phyloP scores from a whole-genome alignment of 192 early-diverging fungal genomes.

The Backusella tuberculispora region DNA sequence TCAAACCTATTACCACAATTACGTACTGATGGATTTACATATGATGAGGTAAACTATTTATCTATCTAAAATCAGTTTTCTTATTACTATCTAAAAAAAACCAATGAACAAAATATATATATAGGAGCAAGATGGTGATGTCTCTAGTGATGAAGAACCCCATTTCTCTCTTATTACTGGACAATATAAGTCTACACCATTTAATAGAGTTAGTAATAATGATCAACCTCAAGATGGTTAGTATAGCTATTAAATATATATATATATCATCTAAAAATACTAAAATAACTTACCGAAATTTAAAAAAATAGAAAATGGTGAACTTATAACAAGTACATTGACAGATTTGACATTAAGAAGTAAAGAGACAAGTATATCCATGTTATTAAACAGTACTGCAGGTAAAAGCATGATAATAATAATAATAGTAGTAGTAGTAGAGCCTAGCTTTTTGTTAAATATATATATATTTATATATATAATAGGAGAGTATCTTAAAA shows the following conservation, averaged over 20 bases:
- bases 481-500: conserved; percentile 66
- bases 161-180: conserved; percentile 94
- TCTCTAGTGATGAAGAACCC: conserved; percentile 69
- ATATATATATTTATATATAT: neutral
- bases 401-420: too few relatives aligned
- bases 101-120: neutral
- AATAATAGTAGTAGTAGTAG: too few relatives aligned
- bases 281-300: neutral
- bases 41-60: conserved; percentile 42
- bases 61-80: neutral
- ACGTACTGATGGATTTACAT: conserved; percentile 37
- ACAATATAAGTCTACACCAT: conserved; percentile 61
- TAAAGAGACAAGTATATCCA: conserved; percentile 28
- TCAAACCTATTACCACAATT: conserved; percentile 56
- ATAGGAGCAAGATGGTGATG: conserved; percentile 44
- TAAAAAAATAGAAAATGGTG: neutral
- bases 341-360: conserved; percentile 36
- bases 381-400: conserved; percentile 37
- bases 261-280: neutral
- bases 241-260: neutral
- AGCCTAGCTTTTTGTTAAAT: too few relatives aligned
- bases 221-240: conserved; percentile 6
- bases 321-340: conserved; percentile 30
- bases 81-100: neutral
- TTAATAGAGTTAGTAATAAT: conserved; percentile 41